These are phyloP conservation scores for Dissophora globulifera DNA, from an alignment of 192 early-diverging fungal genomes.

Conservation along the genomic window DNA sequence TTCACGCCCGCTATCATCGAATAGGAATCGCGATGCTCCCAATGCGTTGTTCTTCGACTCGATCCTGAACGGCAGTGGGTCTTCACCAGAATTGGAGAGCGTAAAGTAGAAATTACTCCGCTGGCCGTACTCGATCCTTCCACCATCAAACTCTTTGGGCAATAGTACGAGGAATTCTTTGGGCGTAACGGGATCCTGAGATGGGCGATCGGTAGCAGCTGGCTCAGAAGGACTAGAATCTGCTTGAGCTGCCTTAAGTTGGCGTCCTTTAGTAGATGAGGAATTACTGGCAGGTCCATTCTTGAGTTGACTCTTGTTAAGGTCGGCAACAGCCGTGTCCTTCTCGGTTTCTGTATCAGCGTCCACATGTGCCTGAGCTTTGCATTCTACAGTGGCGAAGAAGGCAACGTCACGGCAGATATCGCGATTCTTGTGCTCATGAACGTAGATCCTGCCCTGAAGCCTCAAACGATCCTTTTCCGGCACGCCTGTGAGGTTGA, in stretches of 20 bases:
- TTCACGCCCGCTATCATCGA: slow-evolving; percentile 25
- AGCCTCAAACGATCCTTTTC: slow-evolving; percentile 49
- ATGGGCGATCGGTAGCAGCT: background rate
- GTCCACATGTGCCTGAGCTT: background rate
- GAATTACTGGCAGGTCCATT: background rate
- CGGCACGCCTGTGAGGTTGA: background rate
- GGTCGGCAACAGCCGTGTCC: background rate
- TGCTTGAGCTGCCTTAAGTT: background rate
- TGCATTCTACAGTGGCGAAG: slow-evolving; percentile 60
- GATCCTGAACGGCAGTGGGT: slow-evolving; percentile 48
- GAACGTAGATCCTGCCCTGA: slow-evolving; percentile 71
- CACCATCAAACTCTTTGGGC: slow-evolving; percentile 59
- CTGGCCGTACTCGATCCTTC: slow-evolving; percentile 61
- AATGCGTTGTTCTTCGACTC: background rate
- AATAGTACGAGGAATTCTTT: slow-evolving; percentile 54
- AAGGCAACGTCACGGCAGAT: slow-evolving; percentile 75
- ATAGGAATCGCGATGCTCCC: slow-evolving; percentile 21
- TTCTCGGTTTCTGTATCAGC: background rate
- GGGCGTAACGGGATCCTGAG: background rate
- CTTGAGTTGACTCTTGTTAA: background rate
- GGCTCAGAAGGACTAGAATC: background rate
- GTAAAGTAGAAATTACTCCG: slow-evolving; percentile 63
- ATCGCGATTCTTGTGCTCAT: slow-evolving; percentile 88
- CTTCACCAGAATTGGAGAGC: slow-evolving; percentile 54
- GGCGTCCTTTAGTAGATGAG: too few relatives aligned